A percentile compares a stretch with the other conserved stretches of the same genome.
Evolutionary conservation across 2,329 filamentous ascomycete species (phyloP).

Genomic region (Xylariomycetidae sp.): DNA sequence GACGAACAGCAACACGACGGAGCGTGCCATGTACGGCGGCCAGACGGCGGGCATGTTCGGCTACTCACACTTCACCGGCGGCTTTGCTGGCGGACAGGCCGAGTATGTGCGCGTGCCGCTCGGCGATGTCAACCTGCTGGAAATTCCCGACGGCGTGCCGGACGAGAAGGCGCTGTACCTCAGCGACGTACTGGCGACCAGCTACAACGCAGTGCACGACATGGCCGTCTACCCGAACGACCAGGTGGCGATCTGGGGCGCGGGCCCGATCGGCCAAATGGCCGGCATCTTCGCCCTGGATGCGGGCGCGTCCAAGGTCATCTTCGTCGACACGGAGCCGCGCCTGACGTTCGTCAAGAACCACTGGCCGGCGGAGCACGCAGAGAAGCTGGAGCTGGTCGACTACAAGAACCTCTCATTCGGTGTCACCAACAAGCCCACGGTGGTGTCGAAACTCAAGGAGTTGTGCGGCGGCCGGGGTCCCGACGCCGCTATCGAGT

Average conservation of each 20-base stretch:
- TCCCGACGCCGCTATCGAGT: slow-evolving; percentile 60
- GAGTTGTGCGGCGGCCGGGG: slow-evolving; percentile 67
- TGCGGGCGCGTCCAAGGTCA: slow-evolving; percentile 70
- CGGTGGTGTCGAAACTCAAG: slow-evolving; percentile 66
- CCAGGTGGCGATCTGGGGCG: slow-evolving; percentile 77
- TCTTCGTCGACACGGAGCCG: slow-evolving; percentile 70
- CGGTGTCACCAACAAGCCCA: slow-evolving; percentile 51
- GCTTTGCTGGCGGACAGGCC: slow-evolving; percentile 81
- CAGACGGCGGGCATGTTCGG: slow-evolving; percentile 69
- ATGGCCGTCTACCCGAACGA: slow-evolving; percentile 74
- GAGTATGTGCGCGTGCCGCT: slow-evolving; percentile 80
- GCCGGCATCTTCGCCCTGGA: slow-evolving; percentile 65
- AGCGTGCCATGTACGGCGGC: slow-evolving; percentile 72
- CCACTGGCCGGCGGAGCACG: slow-evolving; percentile 46
- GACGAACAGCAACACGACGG: slow-evolving; percentile 68
- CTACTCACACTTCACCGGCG: slow-evolving; percentile 72
- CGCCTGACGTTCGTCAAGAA: slow-evolving; percentile 62
- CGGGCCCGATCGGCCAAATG: slow-evolving; percentile 84
- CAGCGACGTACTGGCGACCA: slow-evolving; percentile 73
- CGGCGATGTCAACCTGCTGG: slow-evolving; percentile 74
- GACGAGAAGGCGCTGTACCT: slow-evolving; percentile 81
- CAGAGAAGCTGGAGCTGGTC: slow-evolving; percentile 56
- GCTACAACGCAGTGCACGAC: slow-evolving; percentile 77
- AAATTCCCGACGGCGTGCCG: slow-evolving; percentile 70
- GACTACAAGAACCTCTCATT: slow-evolving; percentile 58